A percentile compares a stretch with the other conserved stretches of the same genome.
These are phyloP conservation scores for Calonectria montana DNA, from an alignment of 2,329 filamentous ascomycete species.

Conservation along the genomic window DNA sequence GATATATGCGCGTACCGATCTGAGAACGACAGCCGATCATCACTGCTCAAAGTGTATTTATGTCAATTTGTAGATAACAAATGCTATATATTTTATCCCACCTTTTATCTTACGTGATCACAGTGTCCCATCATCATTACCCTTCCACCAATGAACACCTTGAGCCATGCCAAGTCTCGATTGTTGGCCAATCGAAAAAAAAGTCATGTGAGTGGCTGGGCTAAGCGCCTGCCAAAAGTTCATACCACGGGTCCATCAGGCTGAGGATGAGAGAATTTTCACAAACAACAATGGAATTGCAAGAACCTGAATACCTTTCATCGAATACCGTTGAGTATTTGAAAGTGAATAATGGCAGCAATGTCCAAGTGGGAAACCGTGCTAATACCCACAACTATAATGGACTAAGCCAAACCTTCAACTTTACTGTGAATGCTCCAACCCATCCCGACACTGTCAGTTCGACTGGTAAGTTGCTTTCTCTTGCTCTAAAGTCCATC, in stretches of 20 bases:
- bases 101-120: no score
- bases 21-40: no score
- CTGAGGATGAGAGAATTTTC: background rate
- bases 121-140: no score
- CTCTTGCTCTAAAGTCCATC: background rate
- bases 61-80: no score
- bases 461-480: background rate
- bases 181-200: no score
- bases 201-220: background rate
- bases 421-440: background rate
- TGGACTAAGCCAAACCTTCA: background rate
- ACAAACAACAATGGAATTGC: background rate
- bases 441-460: background rate
- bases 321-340: background rate
- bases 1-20: no score
- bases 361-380: background rate
- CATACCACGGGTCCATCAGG: background rate
- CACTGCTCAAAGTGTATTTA: no score
- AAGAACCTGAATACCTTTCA: background rate
- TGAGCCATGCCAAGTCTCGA: no score
- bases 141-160: no score
- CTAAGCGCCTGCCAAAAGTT: background rate
- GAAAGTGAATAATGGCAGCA: no score
- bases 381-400: background rate
- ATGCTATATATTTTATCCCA: no score